Evolutionary conservation across 75 land plant genomes (phyloP).

Genomic region (Sequoiadendron giganteum): DNA sequence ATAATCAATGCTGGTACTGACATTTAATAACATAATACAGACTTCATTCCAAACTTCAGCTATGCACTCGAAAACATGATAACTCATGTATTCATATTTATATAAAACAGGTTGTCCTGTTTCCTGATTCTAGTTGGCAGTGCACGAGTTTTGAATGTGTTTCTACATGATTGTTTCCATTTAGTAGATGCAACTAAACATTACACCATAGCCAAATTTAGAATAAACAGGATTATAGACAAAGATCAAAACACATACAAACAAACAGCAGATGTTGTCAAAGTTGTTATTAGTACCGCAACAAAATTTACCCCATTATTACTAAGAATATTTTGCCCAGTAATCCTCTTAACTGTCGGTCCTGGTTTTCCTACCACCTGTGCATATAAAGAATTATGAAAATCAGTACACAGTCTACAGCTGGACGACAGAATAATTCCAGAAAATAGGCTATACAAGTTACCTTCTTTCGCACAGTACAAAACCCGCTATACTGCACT

Average conservation of each 20-base stretch:
- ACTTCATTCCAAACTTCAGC: background rate
- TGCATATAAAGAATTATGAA: constrained; percentile 13
- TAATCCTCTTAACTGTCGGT: constrained; percentile 80
- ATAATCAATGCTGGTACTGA: background rate
- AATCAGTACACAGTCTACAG: background rate
- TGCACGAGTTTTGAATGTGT: background rate
- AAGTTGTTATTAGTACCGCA: constrained; percentile 63
- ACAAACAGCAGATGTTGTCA: constrained; percentile 63
- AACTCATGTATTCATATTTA: background rate
- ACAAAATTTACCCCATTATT: constrained; percentile 89
- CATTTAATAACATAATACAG: background rate
- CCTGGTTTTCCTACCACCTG: constrained; percentile 95
- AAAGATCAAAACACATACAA: constrained; percentile 52
- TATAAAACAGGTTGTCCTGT: background rate
- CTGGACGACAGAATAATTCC: background rate
- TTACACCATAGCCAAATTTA: background rate
- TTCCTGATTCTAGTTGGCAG: background rate
- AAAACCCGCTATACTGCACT: constrained; percentile 81
- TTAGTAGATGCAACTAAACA: background rate
- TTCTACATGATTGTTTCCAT: background rate
- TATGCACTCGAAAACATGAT: background rate
- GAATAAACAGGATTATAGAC: background rate
- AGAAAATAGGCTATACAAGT: background rate
- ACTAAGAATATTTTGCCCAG: constrained; percentile 71
- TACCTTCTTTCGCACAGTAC: constrained; percentile 90